Base-by-base conservation (phyloP, 306 rosid species). In the Adenanthera pavonina region DNA sequence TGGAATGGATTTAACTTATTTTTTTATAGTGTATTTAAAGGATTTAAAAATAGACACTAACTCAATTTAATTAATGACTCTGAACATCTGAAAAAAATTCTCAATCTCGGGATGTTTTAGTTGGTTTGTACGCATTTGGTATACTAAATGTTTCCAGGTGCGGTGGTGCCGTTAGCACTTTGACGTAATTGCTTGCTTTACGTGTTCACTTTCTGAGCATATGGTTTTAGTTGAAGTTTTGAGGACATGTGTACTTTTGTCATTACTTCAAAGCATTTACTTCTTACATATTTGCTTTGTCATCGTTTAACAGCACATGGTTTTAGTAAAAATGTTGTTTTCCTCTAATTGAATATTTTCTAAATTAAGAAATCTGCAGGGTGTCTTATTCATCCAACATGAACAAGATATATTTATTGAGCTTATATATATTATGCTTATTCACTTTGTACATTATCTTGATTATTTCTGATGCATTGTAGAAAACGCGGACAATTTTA, bases 121-220 rank as follows among this genome's bases (percentile, higher is more conserved):
- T 46, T 1, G 51, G 51, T 46, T 7, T 41, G 46, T 41, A 41
- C 46, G 46, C 7, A 41, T 41, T 41, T 46, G 51, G 10, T 46
- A 46, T 46, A 46, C 9, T 46, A 46, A 7, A 41, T 7, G 2
- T 17, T 25, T 25, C 30, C 30, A 1, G 30, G 43, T 40, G 7
- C 7, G 14, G 8, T 35, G 7, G 41, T 16, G 70, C 40, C 47
- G 17, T 17, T 20, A 43, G 46, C 7, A 7, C 69, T 34, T 62
- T 3, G 9, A 14, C 5, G 17, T 44, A 20, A 34, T 35, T 5
- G 14, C 54, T 20, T 69, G 35, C 25, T 20, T 69, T 44, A 13
- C 41, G 20, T 70, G 20, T 34, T 46, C 47, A 46, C 57, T 70
- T 47, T 70, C 41, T 62, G n/a, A 59, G 66, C 69, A 62, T 19